These are phyloP conservation scores for Prunus davidiana DNA, from an alignment of 306 rosid species.

Conservation along the genomic window DNA sequence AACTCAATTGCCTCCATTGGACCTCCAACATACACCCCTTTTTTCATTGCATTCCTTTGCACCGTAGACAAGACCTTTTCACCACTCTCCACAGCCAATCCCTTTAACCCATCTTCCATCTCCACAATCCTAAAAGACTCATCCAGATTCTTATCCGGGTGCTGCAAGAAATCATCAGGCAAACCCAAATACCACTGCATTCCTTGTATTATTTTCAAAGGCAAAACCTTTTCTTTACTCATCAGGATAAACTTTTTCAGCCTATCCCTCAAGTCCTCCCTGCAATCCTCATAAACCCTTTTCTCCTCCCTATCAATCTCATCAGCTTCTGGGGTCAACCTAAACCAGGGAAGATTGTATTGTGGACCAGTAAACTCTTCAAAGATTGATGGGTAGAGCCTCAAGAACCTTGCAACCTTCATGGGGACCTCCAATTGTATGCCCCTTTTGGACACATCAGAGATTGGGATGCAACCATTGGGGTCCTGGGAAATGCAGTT, in stretches of 20 bases:
- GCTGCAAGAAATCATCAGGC: constrained; percentile 58
- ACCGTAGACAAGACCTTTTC: constrained; percentile 54
- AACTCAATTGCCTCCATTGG: constrained; percentile 64
- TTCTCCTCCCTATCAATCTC: constrained; percentile 70
- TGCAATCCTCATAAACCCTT: constrained; percentile 54
- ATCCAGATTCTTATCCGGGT: constrained; percentile 54
- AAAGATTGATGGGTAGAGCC: constrained; percentile 81
- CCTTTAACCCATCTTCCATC: constrained; percentile 73
- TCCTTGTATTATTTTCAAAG: constrained; percentile 75
- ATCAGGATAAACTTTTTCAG: constrained; percentile 74
- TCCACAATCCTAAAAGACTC: constrained; percentile 67
- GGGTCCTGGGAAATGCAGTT: constrained; percentile 63
- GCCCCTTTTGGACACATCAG: constrained; percentile 67
- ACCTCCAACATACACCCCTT: constrained; percentile 46
- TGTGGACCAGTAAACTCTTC: constrained; percentile 74
- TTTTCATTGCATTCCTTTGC: constrained; percentile 60
- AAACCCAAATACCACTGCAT: constrained; percentile 93
- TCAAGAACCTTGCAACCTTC: constrained; percentile 69
- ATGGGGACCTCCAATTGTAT: constrained; percentile 59
- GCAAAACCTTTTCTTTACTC: constrained; percentile 64
- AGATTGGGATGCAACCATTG: constrained; percentile 69
- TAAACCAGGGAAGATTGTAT: constrained; percentile 83
- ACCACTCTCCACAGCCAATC: constrained; percentile 47
- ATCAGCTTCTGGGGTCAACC: constrained; percentile 71
- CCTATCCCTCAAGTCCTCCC: constrained; percentile 60